Evolutionary conservation across 495 filamentous ascomycete genomes (phyloP).

Genomic region (Tetracladium setigerum): DNA sequence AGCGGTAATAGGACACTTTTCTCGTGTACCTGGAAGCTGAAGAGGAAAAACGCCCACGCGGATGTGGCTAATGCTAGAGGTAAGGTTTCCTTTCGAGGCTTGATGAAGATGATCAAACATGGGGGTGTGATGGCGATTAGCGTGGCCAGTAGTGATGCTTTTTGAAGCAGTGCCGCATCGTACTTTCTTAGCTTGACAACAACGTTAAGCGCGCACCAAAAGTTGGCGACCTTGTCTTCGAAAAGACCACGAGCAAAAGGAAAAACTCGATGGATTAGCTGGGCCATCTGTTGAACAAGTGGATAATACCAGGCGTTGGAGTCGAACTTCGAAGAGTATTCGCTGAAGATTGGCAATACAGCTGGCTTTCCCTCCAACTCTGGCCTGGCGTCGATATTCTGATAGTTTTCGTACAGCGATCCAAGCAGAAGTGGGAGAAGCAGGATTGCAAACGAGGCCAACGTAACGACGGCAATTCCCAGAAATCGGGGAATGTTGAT

Average conservation of each 20-base stretch:
- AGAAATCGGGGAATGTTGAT: slow-evolving; percentile 63
- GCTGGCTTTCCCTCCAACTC: slow-evolving; percentile 42
- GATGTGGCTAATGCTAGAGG: slow-evolving; percentile 72
- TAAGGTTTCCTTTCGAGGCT: slow-evolving; percentile 67
- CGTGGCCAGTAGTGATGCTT: slow-evolving; percentile 69
- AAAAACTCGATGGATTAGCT: slow-evolving; percentile 83
- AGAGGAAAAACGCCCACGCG: slow-evolving; percentile 95
- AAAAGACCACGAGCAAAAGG: slow-evolving; percentile 91
- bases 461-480: slow-evolving; percentile 64
- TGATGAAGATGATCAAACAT: slow-evolving; percentile 68
- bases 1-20: slow-evolving; percentile 90
- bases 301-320: slow-evolving; percentile 62
- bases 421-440: slow-evolving; percentile 67
- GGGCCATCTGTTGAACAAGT: slow-evolving; percentile 63
- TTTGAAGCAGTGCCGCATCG: slow-evolving; percentile 59
- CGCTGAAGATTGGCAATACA: slow-evolving; percentile 47
- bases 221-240: slow-evolving; percentile 97
- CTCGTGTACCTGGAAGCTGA: slow-evolving; percentile 96
- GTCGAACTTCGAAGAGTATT: slow-evolving; percentile 51
- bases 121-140: slow-evolving; percentile 68
- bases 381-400: slow-evolving; percentile 40
- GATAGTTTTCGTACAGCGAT: slow-evolving; percentile 48
- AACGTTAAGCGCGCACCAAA: slow-evolving; percentile 90
- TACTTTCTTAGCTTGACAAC: slow-evolving; percentile 76
- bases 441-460: slow-evolving; percentile 64